Evolutionary conservation across 768 basidiomycete species (phyloP).

Genomic region (Hericium coralloides): DNA sequence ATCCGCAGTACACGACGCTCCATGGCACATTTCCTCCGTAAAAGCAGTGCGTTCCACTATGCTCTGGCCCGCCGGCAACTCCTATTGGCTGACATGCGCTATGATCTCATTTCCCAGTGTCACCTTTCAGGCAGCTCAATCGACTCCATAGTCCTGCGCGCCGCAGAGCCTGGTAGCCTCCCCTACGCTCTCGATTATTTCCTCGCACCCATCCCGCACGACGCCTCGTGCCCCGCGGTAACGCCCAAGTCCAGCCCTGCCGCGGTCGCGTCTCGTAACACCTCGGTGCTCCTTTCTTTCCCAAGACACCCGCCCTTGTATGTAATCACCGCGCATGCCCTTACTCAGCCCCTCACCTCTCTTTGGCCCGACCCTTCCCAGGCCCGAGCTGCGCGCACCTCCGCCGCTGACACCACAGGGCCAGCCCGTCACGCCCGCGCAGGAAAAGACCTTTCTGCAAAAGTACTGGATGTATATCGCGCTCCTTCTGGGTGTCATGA

Average conservation of each 20-base stretch:
- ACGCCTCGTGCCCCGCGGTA: slow-evolving; percentile 50
- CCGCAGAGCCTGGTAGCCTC: slow-evolving; percentile 28
- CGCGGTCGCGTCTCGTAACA: slow-evolving; percentile 30
- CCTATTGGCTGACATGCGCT: not conserved
- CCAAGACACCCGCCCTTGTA: slow-evolving; percentile 52
- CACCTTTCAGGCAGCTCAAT: slow-evolving; percentile 45
- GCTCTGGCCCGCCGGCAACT: slow-evolving; percentile 4
- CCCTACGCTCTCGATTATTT: slow-evolving; percentile 72
- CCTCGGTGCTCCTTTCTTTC: slow-evolving; percentile 38
- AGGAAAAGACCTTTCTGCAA: slow-evolving; percentile 74
- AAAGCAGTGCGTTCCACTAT: slow-evolving; percentile 39
- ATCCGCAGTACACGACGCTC: slow-evolving; percentile 30
- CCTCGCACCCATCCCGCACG: slow-evolving; percentile 54
- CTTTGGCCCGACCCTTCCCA: slow-evolving; percentile 19
- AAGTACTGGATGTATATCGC: slow-evolving; percentile 88
- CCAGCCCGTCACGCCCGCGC: slow-evolving; percentile 44
- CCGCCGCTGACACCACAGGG: slow-evolving; percentile 62
- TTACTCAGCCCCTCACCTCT: too few species aligned
- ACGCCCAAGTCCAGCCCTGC: not conserved
- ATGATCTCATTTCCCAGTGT: slow-evolving; percentile 39
- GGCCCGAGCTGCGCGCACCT: slow-evolving; percentile 60
- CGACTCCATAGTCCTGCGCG: slow-evolving; percentile 52
- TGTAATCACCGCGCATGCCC: slow-evolving; percentile 14
- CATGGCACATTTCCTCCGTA: slow-evolving; percentile 53
- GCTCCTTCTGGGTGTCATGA: slow-evolving; percentile 44